Evolutionary conservation across 75 land plant species (phyloP).

Genomic region (Sequoiadendron giganteum): DNA sequence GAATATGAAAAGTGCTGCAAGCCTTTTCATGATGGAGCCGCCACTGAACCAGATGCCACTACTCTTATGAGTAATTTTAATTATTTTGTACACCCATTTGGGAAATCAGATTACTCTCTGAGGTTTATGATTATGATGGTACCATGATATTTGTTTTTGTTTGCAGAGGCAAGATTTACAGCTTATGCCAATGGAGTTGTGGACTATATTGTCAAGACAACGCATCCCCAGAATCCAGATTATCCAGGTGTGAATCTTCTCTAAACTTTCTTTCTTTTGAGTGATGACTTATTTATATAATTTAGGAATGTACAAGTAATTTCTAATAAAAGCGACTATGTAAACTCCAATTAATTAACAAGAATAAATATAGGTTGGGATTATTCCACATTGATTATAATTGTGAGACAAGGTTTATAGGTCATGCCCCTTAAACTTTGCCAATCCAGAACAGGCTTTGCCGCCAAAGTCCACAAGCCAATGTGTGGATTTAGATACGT

Average conservation of each 20-base stretch:
- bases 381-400: too few species aligned
- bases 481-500: too few species aligned
- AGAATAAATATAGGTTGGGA: too few species aligned
- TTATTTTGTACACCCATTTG: neutral
- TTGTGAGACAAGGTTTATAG: too few species aligned
- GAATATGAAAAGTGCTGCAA: conserved; percentile 24
- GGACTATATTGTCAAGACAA: conserved; percentile 35
- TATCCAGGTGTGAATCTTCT: conserved; percentile 19
- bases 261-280: neutral
- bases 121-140: neutral
- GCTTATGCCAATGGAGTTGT: conserved; percentile 35
- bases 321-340: too few species aligned
- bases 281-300: too few species aligned
- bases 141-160: neutral
- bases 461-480: too few species aligned
- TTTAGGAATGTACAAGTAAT: too few species aligned
- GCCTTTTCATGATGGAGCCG: conserved; percentile 24
- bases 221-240: conserved; percentile 38
- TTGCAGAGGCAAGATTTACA: conserved; percentile 38
- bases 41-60: conserved; percentile 29
- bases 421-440: too few species aligned
- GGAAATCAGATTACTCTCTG: neutral
- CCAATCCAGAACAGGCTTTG: too few species aligned
- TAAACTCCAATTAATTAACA: too few species aligned
- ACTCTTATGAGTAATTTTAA: conserved; percentile 34